Conservation (phyloP, 208 protist genomes). For the Leishmania major region DNA sequence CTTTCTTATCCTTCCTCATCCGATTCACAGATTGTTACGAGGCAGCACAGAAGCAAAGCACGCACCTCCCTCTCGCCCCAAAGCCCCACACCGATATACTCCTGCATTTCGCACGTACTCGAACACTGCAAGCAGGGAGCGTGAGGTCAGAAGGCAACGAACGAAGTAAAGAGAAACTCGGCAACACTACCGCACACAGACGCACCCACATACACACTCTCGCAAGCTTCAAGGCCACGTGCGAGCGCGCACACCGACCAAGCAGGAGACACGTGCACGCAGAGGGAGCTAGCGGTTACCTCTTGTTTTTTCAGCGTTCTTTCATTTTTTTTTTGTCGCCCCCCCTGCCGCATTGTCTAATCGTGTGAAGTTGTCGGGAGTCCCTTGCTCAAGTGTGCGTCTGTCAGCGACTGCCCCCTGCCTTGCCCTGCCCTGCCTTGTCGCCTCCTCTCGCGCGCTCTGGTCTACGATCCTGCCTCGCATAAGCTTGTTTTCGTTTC, state of each 20-base stretch:
- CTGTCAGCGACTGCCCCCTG: neutral
- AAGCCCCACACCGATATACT: neutral
- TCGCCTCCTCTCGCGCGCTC: neutral
- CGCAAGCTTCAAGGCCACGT: neutral
- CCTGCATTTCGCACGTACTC: neutral
- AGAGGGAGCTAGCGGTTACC: neutral
- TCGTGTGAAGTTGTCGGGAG: neutral
- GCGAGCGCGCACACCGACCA: neutral
- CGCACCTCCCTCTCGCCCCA: neutral
- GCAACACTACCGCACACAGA: neutral
- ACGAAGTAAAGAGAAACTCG: neutral
- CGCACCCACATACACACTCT: neutral
- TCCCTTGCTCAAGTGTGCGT: neutral
- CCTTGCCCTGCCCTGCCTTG: neutral
- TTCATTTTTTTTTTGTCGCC: neutral
- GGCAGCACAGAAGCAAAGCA: neutral
- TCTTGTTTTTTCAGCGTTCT: neutral
- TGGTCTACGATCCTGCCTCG: neutral
- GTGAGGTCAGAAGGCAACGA: neutral
- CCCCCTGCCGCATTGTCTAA: neutral
- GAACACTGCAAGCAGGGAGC: neutral
- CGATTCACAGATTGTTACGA: neutral
- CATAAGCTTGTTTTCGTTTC: neutral
- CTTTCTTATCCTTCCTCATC: neutral
- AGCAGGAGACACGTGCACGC: neutral